Evolutionary conservation across 352 stramenopile genomes (phyloP).

Genomic region (Phytopythium aichiense): DNA sequence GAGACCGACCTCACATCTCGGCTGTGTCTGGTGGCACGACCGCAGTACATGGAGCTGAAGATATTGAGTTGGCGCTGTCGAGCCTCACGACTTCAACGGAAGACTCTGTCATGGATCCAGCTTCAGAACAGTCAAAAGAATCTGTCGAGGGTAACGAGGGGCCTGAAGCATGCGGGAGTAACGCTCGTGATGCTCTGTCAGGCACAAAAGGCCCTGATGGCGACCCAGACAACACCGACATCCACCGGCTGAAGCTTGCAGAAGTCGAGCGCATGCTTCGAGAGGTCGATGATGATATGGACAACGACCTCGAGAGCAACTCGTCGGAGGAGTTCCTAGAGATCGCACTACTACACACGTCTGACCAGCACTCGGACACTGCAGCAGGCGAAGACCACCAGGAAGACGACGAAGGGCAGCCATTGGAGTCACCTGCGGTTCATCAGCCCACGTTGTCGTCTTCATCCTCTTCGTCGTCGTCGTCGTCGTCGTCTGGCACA

Average conservation of each 20-base stretch:
- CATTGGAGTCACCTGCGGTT: background rate
- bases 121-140: background rate
- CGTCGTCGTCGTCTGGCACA: background rate
- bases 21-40: background rate
- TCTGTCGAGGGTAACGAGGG: background rate
- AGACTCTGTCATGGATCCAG: background rate
- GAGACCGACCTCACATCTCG: background rate
- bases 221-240: background rate
- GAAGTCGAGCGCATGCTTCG: slow-evolving; percentile 17
- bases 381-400: background rate
- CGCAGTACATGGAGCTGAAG: too few species aligned
- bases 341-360: slow-evolving; percentile 13
- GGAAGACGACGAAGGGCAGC: background rate
- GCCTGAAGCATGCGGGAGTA: background rate
- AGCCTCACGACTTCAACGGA: background rate
- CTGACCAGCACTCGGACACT: background rate
- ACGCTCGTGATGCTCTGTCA: background rate
- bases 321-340: slow-evolving; percentile 33
- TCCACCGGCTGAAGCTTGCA: slow-evolving; percentile 19
- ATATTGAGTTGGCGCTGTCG: too few species aligned
- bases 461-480: background rate
- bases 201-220: background rate
- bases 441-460: background rate
- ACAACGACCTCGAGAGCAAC: slow-evolving; percentile 22
- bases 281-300: slow-evolving; percentile 15